These are phyloP conservation scores for Limnanthes douglasii DNA, from an alignment of 345 rosid species.

Conservation along the genomic window DNA sequence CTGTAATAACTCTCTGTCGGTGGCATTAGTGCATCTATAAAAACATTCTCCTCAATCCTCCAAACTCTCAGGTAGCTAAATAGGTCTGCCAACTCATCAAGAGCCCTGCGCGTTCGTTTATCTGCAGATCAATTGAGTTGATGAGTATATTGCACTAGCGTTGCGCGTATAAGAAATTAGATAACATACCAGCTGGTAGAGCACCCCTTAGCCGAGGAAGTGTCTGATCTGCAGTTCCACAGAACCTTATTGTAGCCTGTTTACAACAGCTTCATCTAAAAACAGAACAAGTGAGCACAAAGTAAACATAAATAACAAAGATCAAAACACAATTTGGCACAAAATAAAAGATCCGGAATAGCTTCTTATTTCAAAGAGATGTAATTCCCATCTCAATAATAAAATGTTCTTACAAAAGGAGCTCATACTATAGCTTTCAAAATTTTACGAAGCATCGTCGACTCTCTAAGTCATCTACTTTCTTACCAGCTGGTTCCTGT, in stretches of 20 bases:
- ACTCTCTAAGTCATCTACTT: too few relatives aligned
- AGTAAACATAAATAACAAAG: constrained; percentile 4
- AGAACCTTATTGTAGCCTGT: constrained; percentile 90
- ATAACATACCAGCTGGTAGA: constrained; percentile 62
- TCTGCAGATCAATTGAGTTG: constrained; percentile 30
- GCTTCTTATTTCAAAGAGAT: too few relatives aligned
- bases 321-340: not conserved
- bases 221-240: constrained; percentile 83
- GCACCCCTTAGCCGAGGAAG: constrained; percentile 96
- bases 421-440: too few relatives aligned
- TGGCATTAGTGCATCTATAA: constrained; percentile 78
- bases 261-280: constrained; percentile 79
- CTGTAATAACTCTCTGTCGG: constrained; percentile 77
- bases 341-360: not conserved
- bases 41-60: constrained; percentile 63
- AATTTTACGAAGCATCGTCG: too few relatives aligned
- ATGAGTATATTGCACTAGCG: not conserved
- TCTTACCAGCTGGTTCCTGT: too few relatives aligned
- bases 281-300: constrained; percentile 37
- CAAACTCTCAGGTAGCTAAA: constrained; percentile 66
- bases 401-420: too few relatives aligned
- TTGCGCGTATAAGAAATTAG: not conserved
- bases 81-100: constrained; percentile 77
- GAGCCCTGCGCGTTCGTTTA: constrained; percentile 62
- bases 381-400: too few relatives aligned